phyloP scores from a whole-genome alignment of 225 moss, liverwort and hornwort species.

The Anthoceros angustus region DNA sequence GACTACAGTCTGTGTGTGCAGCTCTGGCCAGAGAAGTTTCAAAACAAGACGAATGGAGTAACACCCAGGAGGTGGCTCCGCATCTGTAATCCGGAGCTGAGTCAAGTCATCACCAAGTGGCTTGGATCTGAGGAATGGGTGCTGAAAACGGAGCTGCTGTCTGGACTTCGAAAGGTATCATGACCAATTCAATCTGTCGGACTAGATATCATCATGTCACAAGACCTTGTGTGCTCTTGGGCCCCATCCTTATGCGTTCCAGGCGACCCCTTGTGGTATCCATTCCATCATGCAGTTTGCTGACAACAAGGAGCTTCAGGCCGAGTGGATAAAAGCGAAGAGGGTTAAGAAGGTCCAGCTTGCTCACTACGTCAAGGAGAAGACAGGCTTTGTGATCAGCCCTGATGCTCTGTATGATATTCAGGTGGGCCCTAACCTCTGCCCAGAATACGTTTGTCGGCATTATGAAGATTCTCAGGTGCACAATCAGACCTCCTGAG shows the following conservation, averaged over 20 bases:
- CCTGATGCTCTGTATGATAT: slow-evolving; percentile 73
- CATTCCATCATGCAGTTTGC: slow-evolving; percentile 28
- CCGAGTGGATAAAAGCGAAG: slow-evolving; percentile 73
- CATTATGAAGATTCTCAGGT: neutral
- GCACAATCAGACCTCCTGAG: neutral
- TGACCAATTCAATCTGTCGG: too few species aligned
- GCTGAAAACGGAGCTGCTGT: slow-evolving; percentile 47
- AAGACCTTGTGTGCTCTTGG: neutral
- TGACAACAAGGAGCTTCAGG: slow-evolving; percentile 42
- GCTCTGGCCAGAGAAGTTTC: slow-evolving; percentile 91
- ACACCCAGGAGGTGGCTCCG: slow-evolving; percentile 85
- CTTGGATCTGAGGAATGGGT: slow-evolving; percentile 80
- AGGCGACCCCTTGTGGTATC: too few species aligned
- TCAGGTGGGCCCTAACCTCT: slow-evolving; percentile 31
- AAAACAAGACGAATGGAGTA: slow-evolving; percentile 92
- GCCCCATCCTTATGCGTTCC: too few species aligned
- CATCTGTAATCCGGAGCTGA: slow-evolving; percentile 81
- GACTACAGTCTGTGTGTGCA: slow-evolving; percentile 12
- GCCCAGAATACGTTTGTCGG: slow-evolving; percentile 5
- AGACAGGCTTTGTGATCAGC: slow-evolving; percentile 58
- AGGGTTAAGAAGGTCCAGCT: slow-evolving; percentile 47
- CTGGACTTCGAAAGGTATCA: slow-evolving; percentile 60
- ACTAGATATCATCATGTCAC: neutral
- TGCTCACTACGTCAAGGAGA: slow-evolving; percentile 56
- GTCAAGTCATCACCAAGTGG: slow-evolving; percentile 74